phyloP scores from a whole-genome alignment of 768 basidiomycete species.

The Boletellus ananas region DNA sequence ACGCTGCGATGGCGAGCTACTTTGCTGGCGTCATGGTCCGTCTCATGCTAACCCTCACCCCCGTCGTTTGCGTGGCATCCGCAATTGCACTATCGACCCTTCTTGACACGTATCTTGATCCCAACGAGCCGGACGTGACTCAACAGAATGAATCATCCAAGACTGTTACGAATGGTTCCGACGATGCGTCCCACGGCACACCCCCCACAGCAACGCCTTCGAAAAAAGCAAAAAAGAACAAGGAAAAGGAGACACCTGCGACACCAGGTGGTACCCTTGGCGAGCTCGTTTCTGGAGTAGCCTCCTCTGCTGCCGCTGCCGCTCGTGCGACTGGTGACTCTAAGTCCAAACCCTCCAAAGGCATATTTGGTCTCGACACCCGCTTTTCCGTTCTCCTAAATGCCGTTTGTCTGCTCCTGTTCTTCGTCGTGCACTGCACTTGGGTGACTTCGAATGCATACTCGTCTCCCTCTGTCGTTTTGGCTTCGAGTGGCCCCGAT shows the following conservation, averaged over 20 bases:
- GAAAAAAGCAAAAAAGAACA: slow-evolving; percentile 54
- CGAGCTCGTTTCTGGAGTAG: slow-evolving; percentile 42
- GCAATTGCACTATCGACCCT: slow-evolving; percentile 88
- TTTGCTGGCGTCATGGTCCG: slow-evolving; percentile 99
- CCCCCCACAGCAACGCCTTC: slow-evolving; percentile 29
- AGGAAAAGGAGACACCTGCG: slow-evolving; percentile 48
- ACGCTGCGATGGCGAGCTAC: slow-evolving; percentile 92
- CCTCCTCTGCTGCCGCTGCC: slow-evolving; percentile 31
- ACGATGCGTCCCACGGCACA: slow-evolving; percentile 23
- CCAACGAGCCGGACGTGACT: slow-evolving; percentile 54
- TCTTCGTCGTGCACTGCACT: slow-evolving; percentile 96
- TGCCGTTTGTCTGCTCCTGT: slow-evolving; percentile 69
- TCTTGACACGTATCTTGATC: slow-evolving; percentile 88
- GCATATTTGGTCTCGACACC: slow-evolving; percentile 83
- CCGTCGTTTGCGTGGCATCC: slow-evolving; percentile 90
- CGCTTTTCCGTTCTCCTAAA: slow-evolving; percentile 74
- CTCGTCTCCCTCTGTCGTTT: slow-evolving; percentile 95
- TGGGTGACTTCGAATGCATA: slow-evolving; percentile 94
- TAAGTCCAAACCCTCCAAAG: slow-evolving; percentile 35
- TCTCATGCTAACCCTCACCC: slow-evolving; percentile 95
- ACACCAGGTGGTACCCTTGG: slow-evolving; percentile 33
- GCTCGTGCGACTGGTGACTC: slow-evolving; percentile 7
- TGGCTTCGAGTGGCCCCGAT: slow-evolving; percentile 74
- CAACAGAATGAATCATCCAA: slow-evolving; percentile 8
- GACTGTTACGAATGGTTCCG: slow-evolving; percentile 2